A percentile compares a stretch with the other conserved stretches of the same genome.
phyloP scores from a whole-genome alignment of 768 basidiomycete genomes.

The Lyophyllum decastes region DNA sequence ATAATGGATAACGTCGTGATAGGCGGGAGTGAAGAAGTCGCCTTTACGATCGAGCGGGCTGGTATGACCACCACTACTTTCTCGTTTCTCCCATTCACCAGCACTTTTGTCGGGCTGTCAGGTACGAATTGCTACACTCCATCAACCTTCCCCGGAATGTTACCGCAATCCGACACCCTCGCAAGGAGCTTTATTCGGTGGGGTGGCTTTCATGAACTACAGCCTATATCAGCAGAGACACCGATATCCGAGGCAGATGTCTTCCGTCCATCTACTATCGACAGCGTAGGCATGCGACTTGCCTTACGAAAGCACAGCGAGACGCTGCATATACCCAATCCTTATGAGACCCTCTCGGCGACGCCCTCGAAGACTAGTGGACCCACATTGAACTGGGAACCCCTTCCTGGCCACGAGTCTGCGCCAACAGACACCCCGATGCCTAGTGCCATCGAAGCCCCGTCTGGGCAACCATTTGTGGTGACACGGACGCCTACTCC shows the following conservation, averaged over 20 bases:
- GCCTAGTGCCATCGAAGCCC: slow-evolving; percentile 4
- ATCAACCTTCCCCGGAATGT: background rate
- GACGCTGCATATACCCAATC: slow-evolving; percentile 20
- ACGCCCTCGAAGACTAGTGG: background rate
- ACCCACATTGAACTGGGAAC: slow-evolving; percentile 17
- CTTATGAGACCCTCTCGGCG: slow-evolving; percentile 22
- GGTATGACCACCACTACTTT: slow-evolving; percentile 11
- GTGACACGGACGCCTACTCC: background rate
- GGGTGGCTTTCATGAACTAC: slow-evolving; percentile 36
- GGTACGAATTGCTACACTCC: background rate
- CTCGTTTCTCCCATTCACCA: background rate
- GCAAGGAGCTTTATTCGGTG: slow-evolving; percentile 30
- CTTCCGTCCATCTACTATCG: slow-evolving; percentile 20
- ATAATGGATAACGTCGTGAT: slow-evolving; percentile 6
- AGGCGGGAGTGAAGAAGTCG: slow-evolving; percentile 12
- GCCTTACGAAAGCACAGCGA: slow-evolving; percentile 26
- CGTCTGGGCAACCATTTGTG: background rate
- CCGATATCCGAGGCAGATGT: slow-evolving; percentile 24
- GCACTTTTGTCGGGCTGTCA: background rate
- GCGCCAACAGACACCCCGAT: slow-evolving; percentile 11
- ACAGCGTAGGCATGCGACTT: slow-evolving; percentile 30
- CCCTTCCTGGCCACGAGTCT: slow-evolving; percentile 16
- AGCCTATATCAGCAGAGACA: slow-evolving; percentile 26
- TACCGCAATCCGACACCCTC: background rate
- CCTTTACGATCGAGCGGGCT: slow-evolving; percentile 19